Evolutionary conservation across 2,329 filamentous ascomycete species (phyloP).

Genomic region (Sporothrix humicola): DNA sequence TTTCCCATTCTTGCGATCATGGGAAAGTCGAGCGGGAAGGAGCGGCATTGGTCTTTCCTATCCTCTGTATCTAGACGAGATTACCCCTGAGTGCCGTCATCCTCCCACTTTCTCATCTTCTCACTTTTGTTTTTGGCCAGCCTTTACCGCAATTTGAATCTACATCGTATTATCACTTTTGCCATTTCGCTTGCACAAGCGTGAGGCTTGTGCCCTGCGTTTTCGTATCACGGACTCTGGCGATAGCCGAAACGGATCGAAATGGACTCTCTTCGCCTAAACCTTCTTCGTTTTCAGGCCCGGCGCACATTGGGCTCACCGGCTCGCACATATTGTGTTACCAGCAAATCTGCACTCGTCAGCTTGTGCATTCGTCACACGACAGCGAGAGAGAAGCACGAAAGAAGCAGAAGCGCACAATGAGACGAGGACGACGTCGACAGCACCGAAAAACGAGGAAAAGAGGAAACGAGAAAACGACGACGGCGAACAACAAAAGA

Average conservation of each 20-base stretch:
- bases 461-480: no score
- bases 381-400: not conserved
- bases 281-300: not conserved
- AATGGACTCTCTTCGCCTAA: not conserved
- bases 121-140: not conserved
- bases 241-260: not conserved
- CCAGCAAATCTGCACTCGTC: not conserved
- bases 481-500: no score
- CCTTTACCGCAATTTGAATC: not conserved
- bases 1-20: constrained; percentile 14
- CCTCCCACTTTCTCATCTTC: no score
- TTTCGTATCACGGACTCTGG: not conserved
- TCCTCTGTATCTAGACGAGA: not conserved
- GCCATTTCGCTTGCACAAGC: constrained; percentile 9
- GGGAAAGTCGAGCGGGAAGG: constrained; percentile 13
- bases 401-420: constrained; percentile 2
- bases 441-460: no score
- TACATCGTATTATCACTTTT: not conserved
- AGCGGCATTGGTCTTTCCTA: constrained; percentile 10
- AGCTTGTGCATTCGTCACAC: constrained; percentile 1
- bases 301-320: not conserved
- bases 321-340: not conserved
- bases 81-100: constrained; percentile 2
- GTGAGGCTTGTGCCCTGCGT: not conserved
- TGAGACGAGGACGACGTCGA: not conserved